These are phyloP conservation scores for Tilletia caries DNA, from an alignment of 1,284 basidiomycete genomes.

Conservation along the genomic window DNA sequence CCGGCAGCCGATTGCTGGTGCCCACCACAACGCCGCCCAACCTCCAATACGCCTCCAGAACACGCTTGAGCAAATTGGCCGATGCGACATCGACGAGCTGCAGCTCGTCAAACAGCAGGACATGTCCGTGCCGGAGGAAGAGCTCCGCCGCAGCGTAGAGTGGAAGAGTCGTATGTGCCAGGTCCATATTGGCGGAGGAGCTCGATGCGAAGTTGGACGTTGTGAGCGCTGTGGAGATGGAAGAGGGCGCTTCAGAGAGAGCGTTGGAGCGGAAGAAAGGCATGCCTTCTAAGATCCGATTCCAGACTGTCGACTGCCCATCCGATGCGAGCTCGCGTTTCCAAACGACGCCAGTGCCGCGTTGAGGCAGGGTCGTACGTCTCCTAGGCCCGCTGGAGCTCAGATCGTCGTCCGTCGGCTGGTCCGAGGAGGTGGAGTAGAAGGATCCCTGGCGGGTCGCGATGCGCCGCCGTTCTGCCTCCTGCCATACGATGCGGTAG, in stretches of 20 bases:
- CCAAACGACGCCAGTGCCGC: constrained; percentile 48
- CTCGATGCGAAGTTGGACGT: neutral
- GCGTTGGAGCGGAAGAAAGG: constrained; percentile 42
- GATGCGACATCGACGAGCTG: constrained; percentile 70
- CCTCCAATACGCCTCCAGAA: constrained; percentile 71
- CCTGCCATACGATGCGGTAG: constrained; percentile 66
- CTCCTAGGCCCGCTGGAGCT: neutral
- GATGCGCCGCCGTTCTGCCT: constrained; percentile 58
- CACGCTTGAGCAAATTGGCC: constrained; percentile 65
- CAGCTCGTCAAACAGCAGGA: constrained; percentile 68
- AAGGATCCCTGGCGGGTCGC: constrained; percentile 31
- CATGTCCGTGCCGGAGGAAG: constrained; percentile 61
- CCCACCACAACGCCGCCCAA: constrained; percentile 68
- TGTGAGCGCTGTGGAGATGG: neutral
- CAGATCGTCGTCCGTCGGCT: neutral
- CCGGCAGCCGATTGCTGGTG: constrained; percentile 64
- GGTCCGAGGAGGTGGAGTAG: constrained; percentile 25
- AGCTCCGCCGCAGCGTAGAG: constrained; percentile 59
- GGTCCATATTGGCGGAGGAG: constrained; percentile 17
- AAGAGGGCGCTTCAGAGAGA: constrained; percentile 15
- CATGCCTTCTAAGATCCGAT: constrained; percentile 29
- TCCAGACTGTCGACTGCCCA: constrained; percentile 34
- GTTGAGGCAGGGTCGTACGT: constrained; percentile 19
- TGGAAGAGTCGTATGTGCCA: constrained; percentile 51
- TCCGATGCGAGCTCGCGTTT: constrained; percentile 46